Percentiles rank a stretch among this genome's conserved stretches.
phyloP scores from a whole-genome alignment of 371 early-diverging fungal species.

The Syncephalastrum racemosum region DNA sequence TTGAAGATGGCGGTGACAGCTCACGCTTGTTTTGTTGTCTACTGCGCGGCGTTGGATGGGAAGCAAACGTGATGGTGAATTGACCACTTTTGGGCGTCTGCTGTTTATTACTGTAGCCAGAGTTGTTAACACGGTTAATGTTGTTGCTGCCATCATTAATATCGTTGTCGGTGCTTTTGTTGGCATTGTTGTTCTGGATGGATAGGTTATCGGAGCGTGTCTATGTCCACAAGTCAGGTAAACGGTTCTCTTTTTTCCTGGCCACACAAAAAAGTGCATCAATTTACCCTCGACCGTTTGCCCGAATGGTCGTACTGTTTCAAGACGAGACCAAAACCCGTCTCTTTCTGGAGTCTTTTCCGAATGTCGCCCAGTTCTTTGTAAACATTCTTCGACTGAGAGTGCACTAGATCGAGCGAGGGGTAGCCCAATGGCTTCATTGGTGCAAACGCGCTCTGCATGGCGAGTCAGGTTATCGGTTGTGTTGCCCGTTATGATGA shows the following conservation, averaged over 20 bases:
- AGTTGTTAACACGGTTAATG: not conserved
- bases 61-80: too few species aligned
- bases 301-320: slow-evolving; percentile 13
- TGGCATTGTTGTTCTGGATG: not conserved
- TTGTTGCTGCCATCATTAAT: not conserved
- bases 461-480: not conserved
- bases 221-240: not conserved
- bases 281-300: too few species aligned
- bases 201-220: not conserved
- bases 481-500: not conserved
- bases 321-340: slow-evolving; percentile 16
- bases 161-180: not conserved
- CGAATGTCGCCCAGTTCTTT: slow-evolving; percentile 16
- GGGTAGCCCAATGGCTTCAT: slow-evolving; percentile 27
- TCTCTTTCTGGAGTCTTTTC: slow-evolving; percentile 12
- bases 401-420: slow-evolving; percentile 16
- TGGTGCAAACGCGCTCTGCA: slow-evolving; percentile 22
- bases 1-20: not conserved
- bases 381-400: slow-evolving; percentile 11
- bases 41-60: not conserved
- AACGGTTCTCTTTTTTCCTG: slow-evolving; percentile 10
- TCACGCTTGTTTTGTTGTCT: not conserved
- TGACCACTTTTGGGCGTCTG: too few species aligned
- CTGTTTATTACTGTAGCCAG: too few species aligned
- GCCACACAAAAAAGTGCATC: not conserved